phyloP scores from a whole-genome alignment of 768 basidiomycete genomes.

The Galerina sulciceps region DNA sequence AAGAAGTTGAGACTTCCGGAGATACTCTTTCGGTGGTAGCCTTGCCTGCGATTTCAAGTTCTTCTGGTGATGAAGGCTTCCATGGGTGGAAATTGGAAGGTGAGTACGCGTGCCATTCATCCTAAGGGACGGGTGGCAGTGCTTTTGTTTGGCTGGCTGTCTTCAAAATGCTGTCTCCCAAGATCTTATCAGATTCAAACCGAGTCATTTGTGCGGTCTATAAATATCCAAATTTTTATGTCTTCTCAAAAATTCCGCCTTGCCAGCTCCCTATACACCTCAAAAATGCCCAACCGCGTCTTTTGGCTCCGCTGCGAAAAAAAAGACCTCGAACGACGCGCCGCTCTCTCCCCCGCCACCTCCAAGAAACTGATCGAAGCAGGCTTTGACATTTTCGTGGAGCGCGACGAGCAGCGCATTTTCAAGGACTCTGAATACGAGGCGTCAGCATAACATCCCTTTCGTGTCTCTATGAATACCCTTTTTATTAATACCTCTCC shows the following conservation, averaged over 20 bases:
- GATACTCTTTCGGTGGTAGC: no score
- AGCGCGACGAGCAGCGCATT: constrained; percentile 92
- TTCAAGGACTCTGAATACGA: constrained; percentile 94
- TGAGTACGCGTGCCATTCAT: no score
- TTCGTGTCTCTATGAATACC: constrained; percentile 1
- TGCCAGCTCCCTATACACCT: not conserved
- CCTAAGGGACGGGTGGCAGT: no score
- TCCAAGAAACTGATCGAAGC: constrained; percentile 86
- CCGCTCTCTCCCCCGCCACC: constrained; percentile 91
- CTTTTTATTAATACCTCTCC: constrained; percentile 30
- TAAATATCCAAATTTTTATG: no score
- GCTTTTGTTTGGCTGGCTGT: constrained; percentile 14
- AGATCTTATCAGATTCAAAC: constrained; percentile 16
- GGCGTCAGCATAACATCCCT: constrained; percentile 63
- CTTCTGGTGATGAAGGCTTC: no score
- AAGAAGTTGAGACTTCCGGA: no score
- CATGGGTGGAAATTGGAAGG: no score
- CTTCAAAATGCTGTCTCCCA: not conserved
- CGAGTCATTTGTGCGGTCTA: constrained; percentile 4
- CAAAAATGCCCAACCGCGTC: constrained; percentile 51
- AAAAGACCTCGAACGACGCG: constrained; percentile 91
- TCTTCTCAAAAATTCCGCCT: not conserved
- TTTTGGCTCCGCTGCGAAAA: constrained; percentile 98
- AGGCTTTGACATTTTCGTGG: constrained; percentile 90
- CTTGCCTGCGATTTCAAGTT: no score